Evolutionary conservation across 306 rosid species (phyloP).

Genomic region (Rosa persica): DNA sequence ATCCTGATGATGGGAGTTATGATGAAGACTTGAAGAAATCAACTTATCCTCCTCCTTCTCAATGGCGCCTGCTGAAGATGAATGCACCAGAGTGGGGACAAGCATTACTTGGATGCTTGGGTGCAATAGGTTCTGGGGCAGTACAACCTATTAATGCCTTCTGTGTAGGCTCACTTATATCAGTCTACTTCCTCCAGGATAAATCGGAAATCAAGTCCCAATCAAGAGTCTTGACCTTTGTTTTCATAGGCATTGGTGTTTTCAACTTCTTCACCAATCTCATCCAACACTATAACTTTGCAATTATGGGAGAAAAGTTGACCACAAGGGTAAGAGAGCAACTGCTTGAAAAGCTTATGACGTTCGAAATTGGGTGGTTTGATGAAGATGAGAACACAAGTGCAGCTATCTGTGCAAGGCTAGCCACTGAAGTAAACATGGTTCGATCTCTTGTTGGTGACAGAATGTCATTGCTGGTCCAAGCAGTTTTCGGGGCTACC

Average conservation of each 20-base stretch:
- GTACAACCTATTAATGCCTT: constrained; percentile 83
- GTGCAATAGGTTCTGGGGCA: constrained; percentile 85
- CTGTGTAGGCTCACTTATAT: constrained; percentile 70
- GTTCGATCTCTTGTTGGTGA: constrained; percentile 91
- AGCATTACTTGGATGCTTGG: constrained; percentile 73
- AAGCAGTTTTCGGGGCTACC: constrained; percentile 68
- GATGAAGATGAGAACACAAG: constrained; percentile 84
- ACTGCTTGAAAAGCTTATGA: constrained; percentile 60
- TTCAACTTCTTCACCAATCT: constrained; percentile 73
- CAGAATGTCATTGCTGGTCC: constrained; percentile 65
- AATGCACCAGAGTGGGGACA: constrained; percentile 80
- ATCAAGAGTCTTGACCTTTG: constrained; percentile 54
- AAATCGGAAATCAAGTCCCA: constrained; percentile 47
- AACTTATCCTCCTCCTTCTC: constrained; percentile 62
- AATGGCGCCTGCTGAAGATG: constrained; percentile 69
- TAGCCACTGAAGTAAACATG: constrained; percentile 76
- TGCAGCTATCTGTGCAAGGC: constrained; percentile 84
- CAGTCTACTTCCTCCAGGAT: constrained; percentile 59
- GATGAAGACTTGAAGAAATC: constrained; percentile 42
- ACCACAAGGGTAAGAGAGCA: constrained; percentile 79
- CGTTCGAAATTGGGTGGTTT: constrained; percentile 87
- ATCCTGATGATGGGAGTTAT: constrained; percentile 53
- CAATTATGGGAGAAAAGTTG: constrained; percentile 81
- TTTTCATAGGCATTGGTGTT: constrained; percentile 69
- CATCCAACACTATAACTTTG: constrained; percentile 78